phyloP scores from a whole-genome alignment of 2,329 filamentous ascomycete genomes.

The Metarhizium album region DNA sequence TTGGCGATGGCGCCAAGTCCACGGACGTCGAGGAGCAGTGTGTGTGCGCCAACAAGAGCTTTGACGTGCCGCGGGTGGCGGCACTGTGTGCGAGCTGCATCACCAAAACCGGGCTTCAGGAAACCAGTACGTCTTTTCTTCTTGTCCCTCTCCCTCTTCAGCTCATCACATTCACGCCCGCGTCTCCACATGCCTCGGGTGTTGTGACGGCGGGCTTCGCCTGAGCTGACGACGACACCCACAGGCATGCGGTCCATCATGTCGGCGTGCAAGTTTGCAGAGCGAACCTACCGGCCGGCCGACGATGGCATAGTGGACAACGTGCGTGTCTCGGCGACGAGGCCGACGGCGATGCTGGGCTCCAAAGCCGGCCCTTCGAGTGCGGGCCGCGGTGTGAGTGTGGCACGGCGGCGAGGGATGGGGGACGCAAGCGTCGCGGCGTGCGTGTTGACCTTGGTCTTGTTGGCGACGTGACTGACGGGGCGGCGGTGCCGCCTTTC shows the following conservation, averaged over 20 bases:
- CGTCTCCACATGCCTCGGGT: no score
- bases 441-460: no score
- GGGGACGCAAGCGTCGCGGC: no score
- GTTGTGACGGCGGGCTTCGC: no score
- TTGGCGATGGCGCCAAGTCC: no score
- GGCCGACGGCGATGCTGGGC: conserved; percentile 12
- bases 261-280: conserved; percentile 23
- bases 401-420: not conserved
- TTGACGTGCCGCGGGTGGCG: conserved; percentile 27
- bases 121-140: conserved; percentile 20
- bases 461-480: no score
- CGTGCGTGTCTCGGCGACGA: conserved; percentile 23
- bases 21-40: conserved; percentile 23
- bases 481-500: no score
- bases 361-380: conserved; percentile 6
- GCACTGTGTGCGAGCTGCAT: conserved; percentile 30
- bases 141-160: not conserved
- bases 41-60: conserved; percentile 28
- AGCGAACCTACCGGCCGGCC: conserved; percentile 17
- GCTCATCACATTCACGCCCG: not conserved
- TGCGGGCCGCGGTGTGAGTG: not conserved
- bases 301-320: conserved; percentile 22
- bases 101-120: conserved; percentile 16
- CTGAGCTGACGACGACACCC: no score
- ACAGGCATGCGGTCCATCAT: conserved; percentile 27